Evolutionary conservation across 352 stramenopile genomes (phyloP).

Genomic region (Pythium pyrilobum): DNA sequence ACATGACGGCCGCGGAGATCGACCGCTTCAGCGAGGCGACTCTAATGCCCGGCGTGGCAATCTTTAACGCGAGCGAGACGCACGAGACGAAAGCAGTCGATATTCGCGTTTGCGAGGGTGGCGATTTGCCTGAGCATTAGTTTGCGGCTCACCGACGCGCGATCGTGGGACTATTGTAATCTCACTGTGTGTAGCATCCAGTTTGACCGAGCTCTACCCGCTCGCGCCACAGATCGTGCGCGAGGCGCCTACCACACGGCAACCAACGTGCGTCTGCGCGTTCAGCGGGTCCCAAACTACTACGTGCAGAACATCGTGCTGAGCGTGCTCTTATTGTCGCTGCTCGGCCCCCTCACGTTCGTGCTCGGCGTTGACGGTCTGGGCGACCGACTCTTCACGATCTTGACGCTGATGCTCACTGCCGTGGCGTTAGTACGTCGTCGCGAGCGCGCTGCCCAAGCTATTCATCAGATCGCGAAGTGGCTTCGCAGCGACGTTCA

Average conservation of each 20-base stretch:
- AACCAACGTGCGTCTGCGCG: constrained; percentile 14
- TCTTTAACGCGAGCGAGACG: constrained; percentile 19
- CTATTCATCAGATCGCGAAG: too few species aligned
- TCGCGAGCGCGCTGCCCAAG: constrained; percentile 22
- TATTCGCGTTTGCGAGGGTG: constrained; percentile 11
- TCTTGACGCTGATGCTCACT: constrained; percentile 28
- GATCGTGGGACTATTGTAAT: constrained; percentile 16
- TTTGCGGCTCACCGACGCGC: constrained; percentile 9
- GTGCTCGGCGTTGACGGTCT: constrained; percentile 12
- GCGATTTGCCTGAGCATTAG: constrained; percentile 19
- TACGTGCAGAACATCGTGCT: constrained; percentile 25
- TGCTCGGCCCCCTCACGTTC: constrained; percentile 21
- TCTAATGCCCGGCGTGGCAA: constrained; percentile 10
- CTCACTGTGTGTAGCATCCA: constrained; percentile 16
- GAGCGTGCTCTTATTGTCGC: constrained; percentile 18
- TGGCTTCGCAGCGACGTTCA: too few species aligned
- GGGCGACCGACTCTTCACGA: constrained; percentile 17
- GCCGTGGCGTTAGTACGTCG: constrained; percentile 27
- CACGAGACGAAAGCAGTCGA: constrained; percentile 13
- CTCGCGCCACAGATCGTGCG: constrained; percentile 10
- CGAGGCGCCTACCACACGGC: constrained; percentile 9
- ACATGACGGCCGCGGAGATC: constrained; percentile 12
- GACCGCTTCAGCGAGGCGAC: constrained; percentile 15
- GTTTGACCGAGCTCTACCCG: constrained; percentile 20
- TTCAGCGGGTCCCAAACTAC: constrained; percentile 24